These are phyloP conservation scores for Caulochytrium protostelioides DNA, from an alignment of 371 early-diverging fungal species.

Conservation along the genomic window DNA sequence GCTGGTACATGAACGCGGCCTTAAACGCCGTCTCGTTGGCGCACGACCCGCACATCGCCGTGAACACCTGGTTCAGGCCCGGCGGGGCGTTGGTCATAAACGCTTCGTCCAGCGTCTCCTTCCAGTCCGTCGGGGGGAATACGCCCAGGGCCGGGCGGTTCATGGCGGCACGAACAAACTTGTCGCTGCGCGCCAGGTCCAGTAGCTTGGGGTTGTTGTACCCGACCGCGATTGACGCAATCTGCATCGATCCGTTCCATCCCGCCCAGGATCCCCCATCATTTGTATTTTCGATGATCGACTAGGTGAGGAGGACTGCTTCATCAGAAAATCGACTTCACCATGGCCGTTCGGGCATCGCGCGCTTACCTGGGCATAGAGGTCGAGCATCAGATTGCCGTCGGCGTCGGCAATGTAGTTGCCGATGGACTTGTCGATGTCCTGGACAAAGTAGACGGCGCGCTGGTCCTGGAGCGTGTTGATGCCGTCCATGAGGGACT, in stretches of 20 bases:
- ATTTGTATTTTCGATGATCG: too few relatives aligned
- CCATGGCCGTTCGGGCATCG: too few relatives aligned
- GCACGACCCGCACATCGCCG: conserved; percentile 52
- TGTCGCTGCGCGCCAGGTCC: conserved; percentile 27
- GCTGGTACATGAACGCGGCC: conserved; percentile 52
- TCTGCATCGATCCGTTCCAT: too few relatives aligned
- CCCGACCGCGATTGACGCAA: conserved; percentile 53
- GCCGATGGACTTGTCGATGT: conserved; percentile 41
- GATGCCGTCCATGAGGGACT: conserved; percentile 4
- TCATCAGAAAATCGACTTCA: too few relatives aligned
- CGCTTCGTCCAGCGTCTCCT: conserved; percentile 32
- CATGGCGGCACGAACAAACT: conserved; percentile 32
- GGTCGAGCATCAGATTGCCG: conserved; percentile 41
- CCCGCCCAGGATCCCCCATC: too few relatives aligned
- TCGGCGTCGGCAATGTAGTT: conserved; percentile 54
- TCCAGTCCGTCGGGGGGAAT: conserved; percentile 41
- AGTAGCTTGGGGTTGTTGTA: conserved; percentile 47
- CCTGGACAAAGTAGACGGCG: conserved; percentile 17
- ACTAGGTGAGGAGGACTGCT: too few relatives aligned
- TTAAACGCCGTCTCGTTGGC: conserved; percentile 58
- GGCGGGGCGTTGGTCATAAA: conserved; percentile 45
- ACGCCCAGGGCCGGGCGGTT: conserved; percentile 50
- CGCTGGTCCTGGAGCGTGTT: conserved; percentile 12
- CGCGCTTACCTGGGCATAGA: conserved; percentile 23
- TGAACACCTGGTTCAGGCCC: conserved; percentile 49